A percentile compares a stretch with the other conserved stretches of the same genome.
Evolutionary conservation across 2,329 filamentous ascomycete species (phyloP).

Genomic region (Nectriaceae sp.): DNA sequence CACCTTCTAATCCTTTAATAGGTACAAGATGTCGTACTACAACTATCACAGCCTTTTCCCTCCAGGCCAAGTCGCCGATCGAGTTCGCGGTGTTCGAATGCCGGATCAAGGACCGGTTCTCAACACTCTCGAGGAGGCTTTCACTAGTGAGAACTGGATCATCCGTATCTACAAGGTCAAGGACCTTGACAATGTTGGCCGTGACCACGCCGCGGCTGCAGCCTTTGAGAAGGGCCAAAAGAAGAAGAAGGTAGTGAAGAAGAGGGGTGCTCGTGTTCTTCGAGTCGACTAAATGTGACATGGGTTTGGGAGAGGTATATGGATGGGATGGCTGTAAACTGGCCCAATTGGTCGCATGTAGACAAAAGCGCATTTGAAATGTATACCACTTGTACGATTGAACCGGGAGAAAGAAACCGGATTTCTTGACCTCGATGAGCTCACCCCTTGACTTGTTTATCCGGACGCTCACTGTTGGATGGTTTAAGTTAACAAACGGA

Average conservation of each 20-base stretch:
- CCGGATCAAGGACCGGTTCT: constrained; percentile 85
- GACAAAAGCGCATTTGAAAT: constrained; percentile 38
- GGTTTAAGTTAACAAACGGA: no score
- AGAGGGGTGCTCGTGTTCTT: constrained; percentile 70
- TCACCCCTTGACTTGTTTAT: no score
- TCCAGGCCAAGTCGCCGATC: constrained; percentile 83
- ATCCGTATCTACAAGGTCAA: constrained; percentile 99
- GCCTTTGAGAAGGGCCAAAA: constrained; percentile 79
- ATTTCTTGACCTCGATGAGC: constrained; percentile 1
- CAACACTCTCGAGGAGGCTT: constrained; percentile 91
- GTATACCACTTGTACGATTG: constrained; percentile 42
- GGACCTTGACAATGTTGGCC: constrained; percentile 92
- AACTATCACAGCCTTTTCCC: constrained; percentile 95
- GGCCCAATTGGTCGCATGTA: constrained; percentile 26
- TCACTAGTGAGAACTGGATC: constrained; percentile 99
- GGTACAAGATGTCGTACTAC: constrained; percentile 99
- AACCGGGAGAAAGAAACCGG: constrained; percentile 12
- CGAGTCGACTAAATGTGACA: constrained; percentile 63
- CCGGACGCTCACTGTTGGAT: no score
- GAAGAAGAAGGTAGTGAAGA: constrained; percentile 77
- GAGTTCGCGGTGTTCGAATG: constrained; percentile 78
- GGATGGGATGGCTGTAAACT: constrained; percentile 24
- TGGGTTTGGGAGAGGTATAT: constrained; percentile 11
- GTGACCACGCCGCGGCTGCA: constrained; percentile 72
- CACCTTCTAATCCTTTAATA: constrained; percentile 40